phyloP scores from a whole-genome alignment of 257 asterid species.

The Jasminum sambac region DNA sequence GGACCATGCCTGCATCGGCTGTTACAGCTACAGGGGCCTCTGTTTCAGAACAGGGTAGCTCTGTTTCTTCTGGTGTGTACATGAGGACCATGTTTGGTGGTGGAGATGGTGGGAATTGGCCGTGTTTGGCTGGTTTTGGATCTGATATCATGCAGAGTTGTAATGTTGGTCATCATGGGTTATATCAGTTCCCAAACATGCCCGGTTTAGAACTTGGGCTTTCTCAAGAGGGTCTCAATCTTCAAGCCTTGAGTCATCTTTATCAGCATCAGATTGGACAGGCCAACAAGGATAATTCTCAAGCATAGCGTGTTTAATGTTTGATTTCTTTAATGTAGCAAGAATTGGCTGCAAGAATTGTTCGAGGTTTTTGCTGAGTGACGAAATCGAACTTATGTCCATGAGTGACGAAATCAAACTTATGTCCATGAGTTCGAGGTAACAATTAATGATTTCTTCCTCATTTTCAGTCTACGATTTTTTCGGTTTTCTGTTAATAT shows the following conservation, averaged over 20 bases:
- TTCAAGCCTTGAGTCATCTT: constrained; percentile 51
- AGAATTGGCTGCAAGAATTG: constrained; percentile 25
- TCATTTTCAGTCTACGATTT: background rate
- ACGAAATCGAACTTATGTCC: constrained; percentile 24
- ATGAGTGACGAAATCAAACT: constrained; percentile 18
- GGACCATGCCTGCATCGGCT: constrained; percentile 72
- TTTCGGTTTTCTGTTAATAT: background rate
- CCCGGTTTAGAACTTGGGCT: constrained; percentile 85
- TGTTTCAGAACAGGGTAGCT: constrained; percentile 49
- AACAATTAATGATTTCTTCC: background rate
- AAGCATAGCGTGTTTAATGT: constrained; percentile 27
- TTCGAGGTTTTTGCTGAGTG: constrained; percentile 29
- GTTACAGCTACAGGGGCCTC: constrained; percentile 41
- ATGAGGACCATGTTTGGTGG: constrained; percentile 19
- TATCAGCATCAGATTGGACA: constrained; percentile 50
- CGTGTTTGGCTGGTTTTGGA: constrained; percentile 44
- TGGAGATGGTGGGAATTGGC: constrained; percentile 50
- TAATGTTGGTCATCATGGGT: constrained; percentile 40
- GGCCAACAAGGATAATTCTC: constrained; percentile 43
- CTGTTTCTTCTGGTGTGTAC: constrained; percentile 37
- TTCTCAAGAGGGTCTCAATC: constrained; percentile 62
- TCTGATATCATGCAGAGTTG: constrained; percentile 40
- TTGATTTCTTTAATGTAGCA: constrained; percentile 9
- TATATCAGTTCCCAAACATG: constrained; percentile 31
- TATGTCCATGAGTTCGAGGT: background rate